Conservation (phyloP, 2,329 filamentous ascomycete species). For the Penicillium janthinellum region DNA sequence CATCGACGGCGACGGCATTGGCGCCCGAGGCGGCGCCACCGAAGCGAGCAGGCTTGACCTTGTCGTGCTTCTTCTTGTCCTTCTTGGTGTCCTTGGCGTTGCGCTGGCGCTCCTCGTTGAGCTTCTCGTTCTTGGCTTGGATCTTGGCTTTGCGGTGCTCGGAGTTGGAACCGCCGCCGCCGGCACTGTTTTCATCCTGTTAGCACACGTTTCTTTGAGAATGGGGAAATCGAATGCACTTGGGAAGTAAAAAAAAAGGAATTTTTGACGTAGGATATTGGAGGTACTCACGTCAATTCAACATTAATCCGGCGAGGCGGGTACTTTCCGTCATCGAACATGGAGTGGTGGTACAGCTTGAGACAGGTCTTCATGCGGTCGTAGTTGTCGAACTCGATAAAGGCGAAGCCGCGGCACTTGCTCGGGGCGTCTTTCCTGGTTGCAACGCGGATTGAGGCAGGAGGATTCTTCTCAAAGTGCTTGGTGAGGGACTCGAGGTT, state of each 20-base stretch:
- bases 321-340: slow-evolving; percentile 63
- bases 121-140: slow-evolving; percentile 79
- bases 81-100: slow-evolving; percentile 53
- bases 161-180: slow-evolving; percentile 74
- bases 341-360: slow-evolving; percentile 84
- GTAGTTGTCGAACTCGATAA: slow-evolving; percentile 84
- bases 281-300: slow-evolving; percentile 72
- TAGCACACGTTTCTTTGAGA: not conserved
- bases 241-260: not conserved
- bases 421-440: slow-evolving; percentile 64
- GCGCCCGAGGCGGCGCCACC: slow-evolving; percentile 30
- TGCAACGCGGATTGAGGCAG: slow-evolving; percentile 70
- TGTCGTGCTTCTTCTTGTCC: slow-evolving; percentile 41
- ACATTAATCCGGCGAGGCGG: slow-evolving; percentile 80
- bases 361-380: slow-evolving; percentile 92
- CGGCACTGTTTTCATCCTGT: slow-evolving; percentile 59
- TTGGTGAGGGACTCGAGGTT: slow-evolving; percentile 67
- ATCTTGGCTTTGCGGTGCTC: slow-evolving; percentile 74
- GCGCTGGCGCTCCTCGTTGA: slow-evolving; percentile 68
- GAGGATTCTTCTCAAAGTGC: slow-evolving; percentile 78
- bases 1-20: slow-evolving; percentile 20
- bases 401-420: slow-evolving; percentile 75
- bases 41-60: slow-evolving; percentile 20
- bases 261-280: not conserved
- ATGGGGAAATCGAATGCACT: not conserved